Evolutionary conservation across 306 rosid species (phyloP).

Genomic region (Rosa lucieae): DNA sequence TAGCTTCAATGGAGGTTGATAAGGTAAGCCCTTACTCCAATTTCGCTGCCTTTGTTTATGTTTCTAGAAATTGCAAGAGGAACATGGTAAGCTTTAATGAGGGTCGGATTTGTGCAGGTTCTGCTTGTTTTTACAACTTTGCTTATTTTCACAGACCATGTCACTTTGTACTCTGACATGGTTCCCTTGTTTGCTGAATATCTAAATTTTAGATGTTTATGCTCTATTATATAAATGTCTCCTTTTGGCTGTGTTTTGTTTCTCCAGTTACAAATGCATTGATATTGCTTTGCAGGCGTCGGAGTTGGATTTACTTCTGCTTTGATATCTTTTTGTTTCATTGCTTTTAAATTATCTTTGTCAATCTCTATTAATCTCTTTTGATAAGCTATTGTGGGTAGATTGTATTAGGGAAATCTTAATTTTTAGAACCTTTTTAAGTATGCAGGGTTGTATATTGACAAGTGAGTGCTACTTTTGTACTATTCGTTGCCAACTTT

Average conservation of each 20-base stretch:
- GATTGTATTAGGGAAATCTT: slow-evolving; percentile 45
- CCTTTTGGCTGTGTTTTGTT: not conserved
- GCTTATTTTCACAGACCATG: too few species aligned
- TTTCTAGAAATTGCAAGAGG: too few species aligned
- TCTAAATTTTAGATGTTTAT: too few species aligned
- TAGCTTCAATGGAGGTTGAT: too few species aligned
- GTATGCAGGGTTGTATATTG: slow-evolving; percentile 98
- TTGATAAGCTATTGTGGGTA: slow-evolving; percentile 16
- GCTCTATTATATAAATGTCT: not conserved
- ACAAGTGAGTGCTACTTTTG: slow-evolving; percentile 62
- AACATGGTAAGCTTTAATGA: too few species aligned
- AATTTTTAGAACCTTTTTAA: slow-evolving; percentile 81
- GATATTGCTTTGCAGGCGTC: slow-evolving; percentile 68
- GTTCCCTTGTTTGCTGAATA: too few species aligned
- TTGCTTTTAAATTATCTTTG: slow-evolving; percentile 22
- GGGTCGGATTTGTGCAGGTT: too few species aligned
- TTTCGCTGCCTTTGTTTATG: too few species aligned
- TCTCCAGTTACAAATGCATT: slow-evolving; percentile 29
- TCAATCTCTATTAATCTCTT: slow-evolving; percentile 4
- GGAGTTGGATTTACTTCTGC: slow-evolving; percentile 98
- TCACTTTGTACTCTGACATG: too few species aligned
- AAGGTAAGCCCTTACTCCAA: too few species aligned
- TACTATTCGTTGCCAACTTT: not conserved
- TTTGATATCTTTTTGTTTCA: slow-evolving; percentile 80
- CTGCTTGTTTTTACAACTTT: too few species aligned